phyloP scores from a whole-genome alignment of 331 rosid species.

The Malus hybrid region DNA sequence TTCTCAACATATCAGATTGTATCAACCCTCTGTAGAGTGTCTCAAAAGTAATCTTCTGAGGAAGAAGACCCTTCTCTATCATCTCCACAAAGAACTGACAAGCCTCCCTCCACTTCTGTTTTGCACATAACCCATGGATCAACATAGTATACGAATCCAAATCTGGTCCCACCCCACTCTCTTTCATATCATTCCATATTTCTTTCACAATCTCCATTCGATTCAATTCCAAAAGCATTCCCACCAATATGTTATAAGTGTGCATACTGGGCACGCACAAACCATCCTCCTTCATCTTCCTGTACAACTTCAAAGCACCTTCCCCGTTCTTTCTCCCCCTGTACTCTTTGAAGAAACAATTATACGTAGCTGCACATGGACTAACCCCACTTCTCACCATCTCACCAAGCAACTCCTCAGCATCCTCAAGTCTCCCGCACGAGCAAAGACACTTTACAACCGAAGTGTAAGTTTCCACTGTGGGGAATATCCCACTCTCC shows the following conservation, averaged over 20 bases:
- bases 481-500: constrained; percentile 69
- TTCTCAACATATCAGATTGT: constrained; percentile 82
- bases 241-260: constrained; percentile 49
- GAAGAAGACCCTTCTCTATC: constrained; percentile 88
- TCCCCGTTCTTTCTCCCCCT: constrained; percentile 58
- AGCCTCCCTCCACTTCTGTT: constrained; percentile 64
- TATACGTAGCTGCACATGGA: constrained; percentile 59
- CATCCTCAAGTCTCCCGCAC: constrained; percentile 68
- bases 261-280: constrained; percentile 49
- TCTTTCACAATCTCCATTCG: constrained; percentile 41
- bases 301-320: constrained; percentile 59
- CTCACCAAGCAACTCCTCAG: constrained; percentile 55
- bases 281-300: constrained; percentile 58
- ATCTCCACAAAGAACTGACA: constrained; percentile 74
- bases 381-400: constrained; percentile 57
- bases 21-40: constrained; percentile 75
- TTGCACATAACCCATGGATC: constrained; percentile 65
- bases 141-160: constrained; percentile 64
- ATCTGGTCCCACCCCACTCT: constrained; percentile 62
- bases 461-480: constrained; percentile 62
- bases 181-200: constrained; percentile 66
- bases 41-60: constrained; percentile 81
- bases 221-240: constrained; percentile 51
- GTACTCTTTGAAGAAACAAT: constrained; percentile 73
- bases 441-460: constrained; percentile 76